These are phyloP conservation scores for Cercospora sp. DNA, from an alignment of 2,329 filamentous ascomycete genomes.

Conservation along the genomic window DNA sequence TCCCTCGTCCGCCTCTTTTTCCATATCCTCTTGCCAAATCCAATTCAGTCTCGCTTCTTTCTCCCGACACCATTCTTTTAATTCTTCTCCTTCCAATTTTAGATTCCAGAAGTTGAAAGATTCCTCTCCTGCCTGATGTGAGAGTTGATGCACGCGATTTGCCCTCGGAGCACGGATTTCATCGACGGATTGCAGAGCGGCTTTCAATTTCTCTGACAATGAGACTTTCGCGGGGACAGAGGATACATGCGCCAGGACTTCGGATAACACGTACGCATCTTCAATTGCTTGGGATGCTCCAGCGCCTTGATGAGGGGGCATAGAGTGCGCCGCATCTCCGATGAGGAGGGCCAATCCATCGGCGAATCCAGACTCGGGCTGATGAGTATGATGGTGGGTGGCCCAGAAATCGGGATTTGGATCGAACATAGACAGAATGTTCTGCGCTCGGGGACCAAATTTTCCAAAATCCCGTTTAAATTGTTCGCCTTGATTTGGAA, in stretches of 20 bases:
- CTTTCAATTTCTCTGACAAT: slow-evolving; percentile 2
- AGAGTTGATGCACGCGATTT: slow-evolving; percentile 23
- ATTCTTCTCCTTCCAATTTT: slow-evolving; percentile 24
- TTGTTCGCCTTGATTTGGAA: slow-evolving; percentile 45
- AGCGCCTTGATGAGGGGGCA: slow-evolving; percentile 65
- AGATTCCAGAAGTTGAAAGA: slow-evolving; percentile 25
- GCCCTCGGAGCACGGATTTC: slow-evolving; percentile 26
- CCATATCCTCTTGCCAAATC: slow-evolving; percentile 34
- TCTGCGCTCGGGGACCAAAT: slow-evolving; percentile 47
- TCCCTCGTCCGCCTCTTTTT: slow-evolving; percentile 27
- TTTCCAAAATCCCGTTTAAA: slow-evolving; percentile 44
- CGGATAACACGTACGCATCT: slow-evolving; percentile 49
- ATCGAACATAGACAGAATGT: slow-evolving; percentile 44
- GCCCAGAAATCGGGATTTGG: slow-evolving; percentile 51
- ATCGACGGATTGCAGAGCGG: slow-evolving; percentile 28
- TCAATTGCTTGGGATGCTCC: slow-evolving; percentile 61
- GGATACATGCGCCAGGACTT: slow-evolving; percentile 21
- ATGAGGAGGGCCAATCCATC: slow-evolving; percentile 58
- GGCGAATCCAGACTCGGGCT: slow-evolving; percentile 29
- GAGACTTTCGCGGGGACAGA: not conserved
- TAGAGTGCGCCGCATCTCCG: slow-evolving; percentile 67
- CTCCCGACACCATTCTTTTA: slow-evolving; percentile 25
- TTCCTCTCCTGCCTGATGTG: slow-evolving; percentile 21
- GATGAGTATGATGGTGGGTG: slow-evolving; percentile 47
- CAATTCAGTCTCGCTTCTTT: slow-evolving; percentile 25